Conservation (phyloP, 78 protist species). For the Chrysochromulina parva region DNA sequence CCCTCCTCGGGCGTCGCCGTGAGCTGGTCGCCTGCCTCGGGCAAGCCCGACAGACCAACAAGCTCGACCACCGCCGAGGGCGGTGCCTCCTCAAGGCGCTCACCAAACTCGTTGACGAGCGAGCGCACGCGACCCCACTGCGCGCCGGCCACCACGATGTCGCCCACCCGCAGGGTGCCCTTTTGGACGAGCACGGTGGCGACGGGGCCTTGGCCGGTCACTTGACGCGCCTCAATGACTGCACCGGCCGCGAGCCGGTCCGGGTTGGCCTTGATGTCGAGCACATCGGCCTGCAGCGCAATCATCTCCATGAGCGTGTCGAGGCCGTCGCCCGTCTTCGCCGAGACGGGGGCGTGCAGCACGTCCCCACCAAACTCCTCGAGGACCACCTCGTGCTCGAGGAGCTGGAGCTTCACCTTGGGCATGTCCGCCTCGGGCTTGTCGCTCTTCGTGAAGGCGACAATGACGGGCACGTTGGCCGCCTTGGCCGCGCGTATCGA, state of each 20-base stretch:
- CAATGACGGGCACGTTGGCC: conserved; percentile 65
- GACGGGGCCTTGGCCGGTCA: not conserved
- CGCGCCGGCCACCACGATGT: conserved; percentile 1
- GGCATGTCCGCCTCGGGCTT: conserved; percentile 51
- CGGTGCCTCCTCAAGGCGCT: not conserved
- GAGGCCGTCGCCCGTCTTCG: not conserved
- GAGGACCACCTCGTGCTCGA: conserved; percentile 61
- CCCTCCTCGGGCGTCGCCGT: not conserved
- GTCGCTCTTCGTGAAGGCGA: conserved; percentile 90
- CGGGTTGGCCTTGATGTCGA: conserved; percentile 5
- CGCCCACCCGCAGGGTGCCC: conserved; percentile 20
- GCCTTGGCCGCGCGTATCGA: conserved; percentile 52
- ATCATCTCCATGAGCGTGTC: not conserved
- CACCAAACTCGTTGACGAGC: not conserved
- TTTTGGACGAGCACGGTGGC: conserved; percentile 3
- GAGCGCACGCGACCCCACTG: not conserved
- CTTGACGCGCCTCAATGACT: not conserved
- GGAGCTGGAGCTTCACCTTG: conserved; percentile 44
- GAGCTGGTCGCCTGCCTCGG: not conserved
- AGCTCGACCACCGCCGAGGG: not conserved
- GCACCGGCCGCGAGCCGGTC: not conserved
- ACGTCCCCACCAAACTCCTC: conserved; percentile 84
- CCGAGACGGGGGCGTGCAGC: conserved; percentile 9
- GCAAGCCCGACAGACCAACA: not conserved
- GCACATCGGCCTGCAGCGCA: not conserved